Evolutionary conservation across 2,329 filamentous ascomycete genomes (phyloP).

Genomic region (Diaporthe capsici): DNA sequence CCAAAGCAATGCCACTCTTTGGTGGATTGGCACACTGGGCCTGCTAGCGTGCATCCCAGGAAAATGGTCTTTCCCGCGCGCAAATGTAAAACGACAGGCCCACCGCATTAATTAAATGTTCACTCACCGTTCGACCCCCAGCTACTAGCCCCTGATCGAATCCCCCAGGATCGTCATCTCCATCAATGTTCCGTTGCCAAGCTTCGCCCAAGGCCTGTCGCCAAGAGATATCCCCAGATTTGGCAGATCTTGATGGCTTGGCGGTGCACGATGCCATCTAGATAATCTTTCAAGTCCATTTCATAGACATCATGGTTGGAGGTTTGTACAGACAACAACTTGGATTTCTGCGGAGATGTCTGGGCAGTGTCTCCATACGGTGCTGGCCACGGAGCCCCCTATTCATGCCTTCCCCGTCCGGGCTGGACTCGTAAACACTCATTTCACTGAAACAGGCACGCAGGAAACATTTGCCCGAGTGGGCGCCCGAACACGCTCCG

Average conservation of each 20-base stretch:
- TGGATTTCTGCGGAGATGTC: too few species aligned
- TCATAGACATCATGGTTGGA: not conserved
- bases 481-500: not conserved
- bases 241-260: constrained; percentile 13
- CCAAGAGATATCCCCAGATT: constrained; percentile 27
- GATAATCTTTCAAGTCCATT: not conserved
- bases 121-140: not conserved
- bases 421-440: constrained; percentile 20
- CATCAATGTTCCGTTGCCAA: constrained; percentile 20
- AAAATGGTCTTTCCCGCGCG: not conserved
- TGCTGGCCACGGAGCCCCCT: not conserved
- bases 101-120: constrained; percentile 28
- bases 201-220: constrained; percentile 6
- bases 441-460: constrained; percentile 37
- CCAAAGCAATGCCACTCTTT: not conserved
- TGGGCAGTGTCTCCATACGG: not conserved
- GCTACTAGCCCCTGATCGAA: not conserved
- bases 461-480: constrained; percentile 35
- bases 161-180: not conserved
- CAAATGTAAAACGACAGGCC: not conserved
- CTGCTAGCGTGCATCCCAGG: not conserved
- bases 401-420: too few species aligned
- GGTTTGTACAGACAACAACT: not conserved
- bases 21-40: too few species aligned
- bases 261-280: constrained; percentile 1